These are phyloP conservation scores for Ascobolus immersus DNA, from an alignment of 495 filamentous ascomycete genomes.

Conservation along the genomic window DNA sequence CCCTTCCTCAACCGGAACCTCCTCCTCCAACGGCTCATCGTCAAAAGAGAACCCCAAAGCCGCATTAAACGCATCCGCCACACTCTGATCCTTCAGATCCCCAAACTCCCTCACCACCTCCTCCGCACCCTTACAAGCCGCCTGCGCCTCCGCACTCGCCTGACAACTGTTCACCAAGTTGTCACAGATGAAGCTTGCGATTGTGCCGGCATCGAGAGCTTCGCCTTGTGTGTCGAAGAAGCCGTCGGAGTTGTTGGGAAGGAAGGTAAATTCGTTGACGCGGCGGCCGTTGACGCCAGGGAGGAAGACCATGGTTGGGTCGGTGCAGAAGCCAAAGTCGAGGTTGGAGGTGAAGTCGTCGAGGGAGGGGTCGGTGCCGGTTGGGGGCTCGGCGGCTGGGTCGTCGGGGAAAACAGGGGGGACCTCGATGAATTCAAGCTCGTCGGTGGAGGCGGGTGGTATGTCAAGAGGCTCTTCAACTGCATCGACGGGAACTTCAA, in stretches of 20 bases:
- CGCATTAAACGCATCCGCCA: slow-evolving; percentile 30
- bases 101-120: slow-evolving; percentile 19
- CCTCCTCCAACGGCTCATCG: too few relatives aligned
- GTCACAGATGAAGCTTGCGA: slow-evolving; percentile 37
- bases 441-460: too few relatives aligned
- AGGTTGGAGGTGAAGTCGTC: too few relatives aligned
- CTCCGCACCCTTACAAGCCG: slow-evolving; percentile 23
- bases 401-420: too few relatives aligned
- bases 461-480: too few relatives aligned
- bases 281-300: slow-evolving; percentile 22
- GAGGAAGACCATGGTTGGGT: slow-evolving; percentile 29
- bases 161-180: slow-evolving; percentile 27
- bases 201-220: slow-evolving; percentile 35
- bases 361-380: too few relatives aligned
- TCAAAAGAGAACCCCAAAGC: slow-evolving; percentile 9
- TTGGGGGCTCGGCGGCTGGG: too few relatives aligned
- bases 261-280: slow-evolving; percentile 28
- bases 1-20: too few relatives aligned
- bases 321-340: slow-evolving; percentile 27
- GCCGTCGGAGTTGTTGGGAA: slow-evolving; percentile 20
- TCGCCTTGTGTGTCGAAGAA: slow-evolving; percentile 21
- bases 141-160: slow-evolving; percentile 22
- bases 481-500: too few relatives aligned
- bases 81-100: slow-evolving; percentile 22
- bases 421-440: too few relatives aligned